phyloP scores from a whole-genome alignment of 345 rosid genomes.

The Aquilaria yunnanensis region DNA sequence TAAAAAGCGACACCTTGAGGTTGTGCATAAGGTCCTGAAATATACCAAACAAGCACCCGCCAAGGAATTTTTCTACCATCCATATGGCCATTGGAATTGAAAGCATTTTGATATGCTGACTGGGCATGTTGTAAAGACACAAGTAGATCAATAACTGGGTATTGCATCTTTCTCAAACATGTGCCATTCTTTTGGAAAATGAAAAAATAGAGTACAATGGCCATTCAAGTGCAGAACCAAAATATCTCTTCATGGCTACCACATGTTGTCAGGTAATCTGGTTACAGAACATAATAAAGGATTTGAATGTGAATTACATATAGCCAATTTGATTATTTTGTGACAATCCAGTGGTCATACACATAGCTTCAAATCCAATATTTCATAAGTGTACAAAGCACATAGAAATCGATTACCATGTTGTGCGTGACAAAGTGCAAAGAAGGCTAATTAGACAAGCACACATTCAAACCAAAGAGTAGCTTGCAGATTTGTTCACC shows the following conservation, averaged over 20 bases:
- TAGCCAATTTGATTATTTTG: too few relatives aligned
- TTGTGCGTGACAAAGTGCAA: too few relatives aligned
- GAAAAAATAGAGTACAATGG: background rate
- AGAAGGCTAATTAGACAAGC: too few relatives aligned
- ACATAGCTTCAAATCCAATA: too few relatives aligned
- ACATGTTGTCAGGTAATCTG: conserved; percentile 4
- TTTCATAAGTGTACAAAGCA: too few relatives aligned
- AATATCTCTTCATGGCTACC: conserved; percentile 6
- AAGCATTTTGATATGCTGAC: conserved; percentile 2
- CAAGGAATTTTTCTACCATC: background rate
- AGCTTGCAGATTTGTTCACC: too few relatives aligned
- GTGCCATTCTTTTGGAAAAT: background rate
- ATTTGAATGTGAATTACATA: too few relatives aligned
- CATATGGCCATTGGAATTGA: background rate
- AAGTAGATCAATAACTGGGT: background rate
- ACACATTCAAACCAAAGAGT: too few relatives aligned
- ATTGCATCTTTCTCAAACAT: background rate
- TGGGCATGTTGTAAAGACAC: background rate
- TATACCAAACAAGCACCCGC: background rate
- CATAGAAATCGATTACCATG: too few relatives aligned
- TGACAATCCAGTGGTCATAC: too few relatives aligned
- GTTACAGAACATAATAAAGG: background rate
- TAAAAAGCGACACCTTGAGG: background rate
- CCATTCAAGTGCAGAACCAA: background rate
- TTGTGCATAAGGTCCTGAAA: background rate